Percentiles rank a stretch among this genome's conserved stretches.
phyloP scores from a whole-genome alignment of 2,329 filamentous ascomycete species.

The Xenosphaeropsis pyriputrescens region DNA sequence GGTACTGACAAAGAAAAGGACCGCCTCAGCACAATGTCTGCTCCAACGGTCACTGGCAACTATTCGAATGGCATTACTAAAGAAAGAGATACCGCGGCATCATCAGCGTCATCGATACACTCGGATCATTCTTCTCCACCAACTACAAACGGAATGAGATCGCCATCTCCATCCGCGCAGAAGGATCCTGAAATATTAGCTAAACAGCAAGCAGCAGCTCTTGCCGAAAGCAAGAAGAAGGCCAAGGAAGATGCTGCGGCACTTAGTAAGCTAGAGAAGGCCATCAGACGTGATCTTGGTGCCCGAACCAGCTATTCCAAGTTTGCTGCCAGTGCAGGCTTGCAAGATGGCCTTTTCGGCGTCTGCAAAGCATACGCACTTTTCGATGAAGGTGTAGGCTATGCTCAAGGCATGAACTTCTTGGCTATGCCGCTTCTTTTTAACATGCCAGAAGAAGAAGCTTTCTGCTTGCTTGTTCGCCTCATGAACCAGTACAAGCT shows the following conservation, averaged over 20 bases:
- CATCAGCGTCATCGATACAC: conserved; percentile 73
- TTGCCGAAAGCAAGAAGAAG: conserved; percentile 60
- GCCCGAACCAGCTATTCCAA: conserved; percentile 93
- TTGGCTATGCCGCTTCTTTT: conserved; percentile 92
- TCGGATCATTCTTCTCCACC: conserved; percentile 58
- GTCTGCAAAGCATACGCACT: conserved; percentile 96
- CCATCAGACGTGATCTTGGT: conserved; percentile 80
- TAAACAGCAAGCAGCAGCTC: conserved; percentile 48
- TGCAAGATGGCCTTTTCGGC: conserved; percentile 88
- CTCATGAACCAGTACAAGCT: conserved; percentile 95
- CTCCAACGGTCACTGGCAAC: conserved; percentile 15
- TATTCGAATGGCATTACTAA: conserved; percentile 40
- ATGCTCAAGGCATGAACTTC: conserved; percentile 98
- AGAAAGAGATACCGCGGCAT: conserved; percentile 53
- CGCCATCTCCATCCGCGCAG: conserved; percentile 42
- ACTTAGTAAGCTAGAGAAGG: conserved; percentile 76
- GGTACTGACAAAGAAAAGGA: conserved; percentile 72
- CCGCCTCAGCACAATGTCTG: conserved; percentile 24
- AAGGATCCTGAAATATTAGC: conserved; percentile 47
- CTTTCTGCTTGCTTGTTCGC: conserved; percentile 82
- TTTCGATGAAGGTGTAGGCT: conserved; percentile 87
- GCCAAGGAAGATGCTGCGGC: conserved; percentile 62
- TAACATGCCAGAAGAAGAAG: conserved; percentile 97
- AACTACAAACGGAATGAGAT: conserved; percentile 34
- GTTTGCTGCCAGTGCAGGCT: conserved; percentile 76